These are phyloP conservation scores for Malus asiatica DNA, from an alignment of 306 rosid species.

Conservation along the genomic window DNA sequence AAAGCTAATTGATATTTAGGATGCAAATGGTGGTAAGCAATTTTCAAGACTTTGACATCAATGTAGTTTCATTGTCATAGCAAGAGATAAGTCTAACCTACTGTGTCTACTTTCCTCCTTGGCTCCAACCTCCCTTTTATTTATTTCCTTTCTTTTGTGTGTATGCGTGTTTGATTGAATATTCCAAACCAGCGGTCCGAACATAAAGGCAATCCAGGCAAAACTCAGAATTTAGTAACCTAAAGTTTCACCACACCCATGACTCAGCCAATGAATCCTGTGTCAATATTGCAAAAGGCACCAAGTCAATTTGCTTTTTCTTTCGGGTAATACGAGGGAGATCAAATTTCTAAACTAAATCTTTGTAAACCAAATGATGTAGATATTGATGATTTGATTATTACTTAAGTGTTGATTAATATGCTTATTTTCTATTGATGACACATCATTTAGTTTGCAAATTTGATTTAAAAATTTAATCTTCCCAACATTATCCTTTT, in stretches of 20 bases:
- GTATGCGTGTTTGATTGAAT: not conserved
- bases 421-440: too few relatives aligned
- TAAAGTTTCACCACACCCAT: not conserved
- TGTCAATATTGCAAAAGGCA: not conserved
- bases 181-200: not conserved
- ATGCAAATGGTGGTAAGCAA: constrained; percentile 11
- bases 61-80: constrained; percentile 4
- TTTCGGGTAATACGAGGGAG: rapidly evolving
- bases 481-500: too few relatives aligned
- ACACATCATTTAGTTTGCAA: too few relatives aligned
- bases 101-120: not conserved
- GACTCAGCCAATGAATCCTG: not conserved
- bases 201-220: not conserved
- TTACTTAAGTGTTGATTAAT: too few relatives aligned
- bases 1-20: not conserved
- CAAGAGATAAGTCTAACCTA: constrained; percentile 11
- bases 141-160: not conserved
- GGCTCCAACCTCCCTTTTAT: not conserved
- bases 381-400: too few relatives aligned
- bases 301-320: not conserved
- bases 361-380: too few relatives aligned
- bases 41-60: constrained; percentile 16
- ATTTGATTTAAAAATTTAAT: too few relatives aligned
- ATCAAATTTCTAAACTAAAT: too few relatives aligned
- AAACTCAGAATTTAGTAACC: not conserved